Conservation (phyloP, 2,329 filamentous ascomycete species). For the Colletotrichum sp. region DNA sequence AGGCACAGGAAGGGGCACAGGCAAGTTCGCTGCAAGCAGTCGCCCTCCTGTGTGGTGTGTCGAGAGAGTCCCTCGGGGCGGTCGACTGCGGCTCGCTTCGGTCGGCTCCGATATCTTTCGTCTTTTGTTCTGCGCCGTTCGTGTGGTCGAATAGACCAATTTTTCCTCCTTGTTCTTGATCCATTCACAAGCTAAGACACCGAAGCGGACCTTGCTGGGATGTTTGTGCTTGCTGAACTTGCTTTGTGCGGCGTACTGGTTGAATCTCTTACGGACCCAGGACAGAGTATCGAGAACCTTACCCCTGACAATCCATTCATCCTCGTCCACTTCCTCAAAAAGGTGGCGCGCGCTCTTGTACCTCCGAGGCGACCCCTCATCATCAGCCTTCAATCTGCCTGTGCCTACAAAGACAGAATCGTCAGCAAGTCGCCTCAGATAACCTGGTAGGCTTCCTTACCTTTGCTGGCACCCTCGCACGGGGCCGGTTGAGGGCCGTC, state of each 20-base stretch:
- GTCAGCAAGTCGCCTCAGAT: background rate
- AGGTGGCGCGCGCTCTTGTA: constrained; percentile 32
- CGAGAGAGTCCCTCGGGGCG: background rate
- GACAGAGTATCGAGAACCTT: constrained; percentile 37
- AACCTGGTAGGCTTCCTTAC: background rate
- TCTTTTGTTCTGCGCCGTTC: background rate
- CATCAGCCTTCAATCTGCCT: background rate
- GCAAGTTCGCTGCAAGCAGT: background rate
- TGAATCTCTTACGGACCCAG: constrained; percentile 44
- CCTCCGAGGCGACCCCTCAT: background rate
- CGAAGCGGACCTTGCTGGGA: constrained; percentile 44
- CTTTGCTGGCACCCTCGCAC: background rate
- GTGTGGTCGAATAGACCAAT: background rate
- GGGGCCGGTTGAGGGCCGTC: background rate
- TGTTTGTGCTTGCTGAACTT: constrained; percentile 32
- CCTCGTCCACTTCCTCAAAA: constrained; percentile 37
- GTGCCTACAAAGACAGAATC: background rate
- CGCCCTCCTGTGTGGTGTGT: background rate
- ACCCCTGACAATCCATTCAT: constrained; percentile 39
- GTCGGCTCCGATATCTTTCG: background rate
- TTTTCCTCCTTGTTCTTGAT: background rate
- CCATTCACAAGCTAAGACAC: constrained; percentile 48
- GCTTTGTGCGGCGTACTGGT: constrained; percentile 39
- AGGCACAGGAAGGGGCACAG: background rate
- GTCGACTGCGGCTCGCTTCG: background rate